Conservation (phyloP, 2,329 filamentous ascomycete species). For the Sclerotinia nivalis region DNA sequence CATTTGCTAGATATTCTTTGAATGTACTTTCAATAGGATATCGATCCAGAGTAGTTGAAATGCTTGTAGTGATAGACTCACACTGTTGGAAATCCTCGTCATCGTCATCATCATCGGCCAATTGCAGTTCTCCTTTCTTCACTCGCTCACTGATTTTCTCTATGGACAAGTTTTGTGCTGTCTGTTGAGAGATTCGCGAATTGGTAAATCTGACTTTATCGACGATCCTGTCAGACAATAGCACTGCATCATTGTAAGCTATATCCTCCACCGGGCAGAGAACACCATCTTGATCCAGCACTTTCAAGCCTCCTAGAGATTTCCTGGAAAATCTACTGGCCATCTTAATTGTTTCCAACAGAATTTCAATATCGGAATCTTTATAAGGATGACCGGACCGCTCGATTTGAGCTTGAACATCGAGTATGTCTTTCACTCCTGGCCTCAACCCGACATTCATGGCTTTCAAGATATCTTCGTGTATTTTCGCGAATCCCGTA, state of each 20-base stretch:
- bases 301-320: slow-evolving; percentile 29
- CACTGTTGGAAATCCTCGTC: slow-evolving; percentile 41
- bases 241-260: slow-evolving; percentile 29
- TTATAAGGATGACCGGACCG: slow-evolving; percentile 26
- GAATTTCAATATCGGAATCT: slow-evolving; percentile 31
- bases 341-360: slow-evolving; percentile 35
- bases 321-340: slow-evolving; percentile 27
- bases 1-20: slow-evolving; percentile 44
- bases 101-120: slow-evolving; percentile 36
- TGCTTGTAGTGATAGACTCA: slow-evolving; percentile 39
- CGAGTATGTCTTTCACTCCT: slow-evolving; percentile 31
- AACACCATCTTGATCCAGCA: slow-evolving; percentile 28
- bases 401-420: slow-evolving; percentile 32
- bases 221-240: slow-evolving; percentile 6
- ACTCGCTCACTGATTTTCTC: slow-evolving; percentile 29
- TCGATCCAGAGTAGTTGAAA: slow-evolving; percentile 40
- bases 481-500: slow-evolving; percentile 29
- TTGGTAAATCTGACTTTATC: slow-evolving; percentile 31
- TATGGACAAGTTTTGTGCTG: slow-evolving; percentile 29
- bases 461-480: slow-evolving; percentile 28
- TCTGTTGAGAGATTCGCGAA: slow-evolving; percentile 28
- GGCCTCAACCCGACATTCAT: slow-evolving; percentile 32
- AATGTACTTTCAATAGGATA: slow-evolving; percentile 41
- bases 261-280: slow-evolving; percentile 32
- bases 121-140: slow-evolving; percentile 31